Evolutionary conservation across 192 early-diverging fungal species (phyloP).

Genomic region (Linnemannia schmuckeri): DNA sequence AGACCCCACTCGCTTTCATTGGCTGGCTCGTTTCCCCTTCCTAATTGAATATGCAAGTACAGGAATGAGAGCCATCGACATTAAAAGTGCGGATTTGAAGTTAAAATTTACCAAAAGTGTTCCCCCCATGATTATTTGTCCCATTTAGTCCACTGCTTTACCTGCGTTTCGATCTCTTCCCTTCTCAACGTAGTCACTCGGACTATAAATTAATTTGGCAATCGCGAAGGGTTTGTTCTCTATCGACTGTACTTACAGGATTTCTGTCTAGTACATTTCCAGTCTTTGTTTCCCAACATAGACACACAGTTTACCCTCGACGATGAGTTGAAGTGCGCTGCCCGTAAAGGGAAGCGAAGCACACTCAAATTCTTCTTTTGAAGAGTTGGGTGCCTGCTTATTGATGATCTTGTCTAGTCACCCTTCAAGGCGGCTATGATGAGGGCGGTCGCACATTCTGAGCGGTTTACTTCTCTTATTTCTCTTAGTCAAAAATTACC

Average conservation of each 20-base stretch:
- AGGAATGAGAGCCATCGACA: too few species aligned
- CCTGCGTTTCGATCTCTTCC: too few species aligned
- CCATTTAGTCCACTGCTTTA: too few species aligned
- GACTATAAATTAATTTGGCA: conserved; percentile 12
- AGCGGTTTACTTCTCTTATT: conserved; percentile 36
- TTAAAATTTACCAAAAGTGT: too few species aligned
- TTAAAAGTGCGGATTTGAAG: too few species aligned
- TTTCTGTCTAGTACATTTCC: conserved; percentile 60
- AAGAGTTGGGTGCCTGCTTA: conserved; percentile 30
- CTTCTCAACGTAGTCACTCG: conserved; percentile 6
- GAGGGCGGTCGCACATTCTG: conserved; percentile 56
- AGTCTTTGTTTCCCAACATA: conserved; percentile 59
- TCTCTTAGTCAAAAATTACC: background rate
- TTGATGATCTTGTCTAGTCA: conserved; percentile 54
- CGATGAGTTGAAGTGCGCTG: conserved; percentile 58
- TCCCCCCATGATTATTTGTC: too few species aligned
- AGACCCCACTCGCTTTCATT: too few species aligned
- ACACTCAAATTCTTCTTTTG: conserved; percentile 17
- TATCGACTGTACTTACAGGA: conserved; percentile 57
- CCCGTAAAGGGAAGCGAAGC: conserved; percentile 60
- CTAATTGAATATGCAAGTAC: too few species aligned
- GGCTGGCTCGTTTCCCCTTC: too few species aligned
- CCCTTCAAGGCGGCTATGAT: conserved; percentile 31
- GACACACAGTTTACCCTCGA: conserved; percentile 61
- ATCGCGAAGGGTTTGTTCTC: conserved; percentile 19